A percentile compares a stretch with the other conserved stretches of the same genome.
Conservation (phyloP, 2,329 filamentous ascomycete species). For the Pseudocercospora crystallina region DNA sequence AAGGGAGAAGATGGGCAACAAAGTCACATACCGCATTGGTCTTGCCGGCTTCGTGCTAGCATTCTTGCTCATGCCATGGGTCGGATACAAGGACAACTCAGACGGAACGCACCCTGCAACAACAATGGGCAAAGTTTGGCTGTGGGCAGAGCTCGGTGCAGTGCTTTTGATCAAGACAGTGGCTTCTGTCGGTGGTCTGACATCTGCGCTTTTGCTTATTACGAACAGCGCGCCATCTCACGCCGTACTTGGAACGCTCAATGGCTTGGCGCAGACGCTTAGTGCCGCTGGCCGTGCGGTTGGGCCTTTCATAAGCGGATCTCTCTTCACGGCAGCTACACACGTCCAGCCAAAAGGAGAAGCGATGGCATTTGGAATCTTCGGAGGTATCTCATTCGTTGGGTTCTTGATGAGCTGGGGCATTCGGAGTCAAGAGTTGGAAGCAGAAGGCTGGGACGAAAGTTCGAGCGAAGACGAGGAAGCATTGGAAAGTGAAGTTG, state of each 20-base stretch:
- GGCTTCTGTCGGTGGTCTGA: slow-evolving; percentile 83
- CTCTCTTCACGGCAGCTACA: slow-evolving; percentile 77
- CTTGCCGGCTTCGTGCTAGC: slow-evolving; percentile 77
- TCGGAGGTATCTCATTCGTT: slow-evolving; percentile 76
- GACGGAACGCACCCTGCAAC: slow-evolving; percentile 48
- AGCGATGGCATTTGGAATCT: slow-evolving; percentile 79
- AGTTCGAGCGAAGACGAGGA: slow-evolving; percentile 47
- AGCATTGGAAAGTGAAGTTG: slow-evolving; percentile 26
- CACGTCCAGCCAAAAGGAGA: slow-evolving; percentile 77
- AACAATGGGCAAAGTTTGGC: slow-evolving; percentile 60
- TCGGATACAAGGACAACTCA: slow-evolving; percentile 70
- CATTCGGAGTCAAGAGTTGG: slow-evolving; percentile 64
- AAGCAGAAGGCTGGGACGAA: slow-evolving; percentile 58
- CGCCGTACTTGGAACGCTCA: slow-evolving; percentile 81
- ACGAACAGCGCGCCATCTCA: slow-evolving; percentile 90
- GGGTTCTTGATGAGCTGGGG: slow-evolving; percentile 79
- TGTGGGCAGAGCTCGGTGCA: slow-evolving; percentile 78
- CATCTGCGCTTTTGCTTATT: slow-evolving; percentile 84
- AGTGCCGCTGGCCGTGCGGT: slow-evolving; percentile 86
- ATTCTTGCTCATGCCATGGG: slow-evolving; percentile 85
- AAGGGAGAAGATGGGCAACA: slow-evolving; percentile 77
- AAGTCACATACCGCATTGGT: slow-evolving; percentile 76
- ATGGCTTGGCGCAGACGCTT: slow-evolving; percentile 90
- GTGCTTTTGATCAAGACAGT: slow-evolving; percentile 87
- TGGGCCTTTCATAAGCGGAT: slow-evolving; percentile 84